phyloP scores from a whole-genome alignment of 495 filamentous ascomycete species.

The Neurospora hispaniola region DNA sequence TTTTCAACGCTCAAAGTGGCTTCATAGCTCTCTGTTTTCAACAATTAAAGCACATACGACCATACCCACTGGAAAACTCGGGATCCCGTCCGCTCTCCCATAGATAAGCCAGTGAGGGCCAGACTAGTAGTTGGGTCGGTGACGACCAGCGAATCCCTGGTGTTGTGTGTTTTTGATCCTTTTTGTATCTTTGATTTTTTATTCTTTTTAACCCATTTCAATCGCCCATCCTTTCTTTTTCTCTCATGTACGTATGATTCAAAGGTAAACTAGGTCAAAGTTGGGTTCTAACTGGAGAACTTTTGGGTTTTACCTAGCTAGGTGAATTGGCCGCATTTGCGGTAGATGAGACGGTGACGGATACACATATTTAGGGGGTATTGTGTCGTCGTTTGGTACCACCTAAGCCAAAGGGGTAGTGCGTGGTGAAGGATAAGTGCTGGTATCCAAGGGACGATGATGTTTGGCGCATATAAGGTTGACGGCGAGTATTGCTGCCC shows the following conservation, averaged over 20 bases:
- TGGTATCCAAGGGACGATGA: not conserved
- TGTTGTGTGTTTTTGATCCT: slow-evolving; percentile 31
- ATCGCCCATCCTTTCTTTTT: too few species aligned
- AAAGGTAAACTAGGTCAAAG: slow-evolving; percentile 1
- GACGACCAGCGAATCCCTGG: slow-evolving; percentile 38
- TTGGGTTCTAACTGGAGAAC: slow-evolving; percentile 14
- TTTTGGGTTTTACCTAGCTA: slow-evolving; percentile 7
- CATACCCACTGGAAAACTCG: slow-evolving; percentile 24
- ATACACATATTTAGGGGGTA: slow-evolving; percentile 16
- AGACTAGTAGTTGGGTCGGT: slow-evolving; percentile 35
- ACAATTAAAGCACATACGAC: not conserved
- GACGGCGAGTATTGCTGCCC: not conserved
- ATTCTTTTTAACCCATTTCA: too few species aligned
- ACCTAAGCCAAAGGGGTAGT: not conserved
- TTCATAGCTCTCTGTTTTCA: too few species aligned
- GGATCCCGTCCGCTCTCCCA: slow-evolving; percentile 44
- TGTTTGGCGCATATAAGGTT: not conserved
- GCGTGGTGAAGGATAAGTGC: not conserved
- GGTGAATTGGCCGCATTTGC: slow-evolving; percentile 16
- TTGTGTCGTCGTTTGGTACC: not conserved
- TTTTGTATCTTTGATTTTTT: too few species aligned
- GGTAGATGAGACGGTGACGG: slow-evolving; percentile 16
- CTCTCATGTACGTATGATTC: too few species aligned
- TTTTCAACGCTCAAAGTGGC: too few species aligned
- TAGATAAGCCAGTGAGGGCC: slow-evolving; percentile 24